Evolutionary conservation across 1,139 yeast species (phyloP).

Genomic region (Trichomonascaceae sp.): DNA sequence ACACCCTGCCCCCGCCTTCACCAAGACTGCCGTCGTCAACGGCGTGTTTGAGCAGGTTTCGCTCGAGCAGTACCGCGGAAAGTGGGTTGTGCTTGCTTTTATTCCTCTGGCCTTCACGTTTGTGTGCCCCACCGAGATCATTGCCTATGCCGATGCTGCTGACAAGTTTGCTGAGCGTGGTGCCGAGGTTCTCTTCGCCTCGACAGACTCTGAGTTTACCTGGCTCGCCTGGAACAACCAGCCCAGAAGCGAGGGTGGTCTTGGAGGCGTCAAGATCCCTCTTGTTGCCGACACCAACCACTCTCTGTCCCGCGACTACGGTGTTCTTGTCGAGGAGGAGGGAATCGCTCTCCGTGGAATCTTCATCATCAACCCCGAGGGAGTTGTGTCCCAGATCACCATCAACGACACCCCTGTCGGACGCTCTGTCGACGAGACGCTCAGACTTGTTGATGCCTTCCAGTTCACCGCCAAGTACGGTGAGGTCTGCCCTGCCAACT

Average conservation of each 20-base stretch:
- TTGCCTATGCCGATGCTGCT: constrained; percentile 94
- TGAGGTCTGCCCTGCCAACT: constrained; percentile 98
- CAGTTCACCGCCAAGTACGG: constrained; percentile 97
- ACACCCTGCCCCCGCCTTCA: constrained; percentile 93
- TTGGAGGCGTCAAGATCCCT: constrained; percentile 90
- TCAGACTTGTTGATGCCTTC: constrained; percentile 97
- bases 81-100: constrained; percentile 94
- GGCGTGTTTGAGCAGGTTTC: constrained; percentile 92
- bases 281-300: constrained; percentile 95
- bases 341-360: constrained; percentile 97
- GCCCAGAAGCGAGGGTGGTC: constrained; percentile 95
- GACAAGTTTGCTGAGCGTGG: constrained; percentile 80
- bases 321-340: constrained; percentile 89
- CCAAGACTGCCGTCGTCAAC: constrained; percentile 91
- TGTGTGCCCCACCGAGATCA: constrained; percentile 97
- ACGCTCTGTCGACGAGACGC: constrained; percentile 94
- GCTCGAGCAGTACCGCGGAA: constrained; percentile 90
- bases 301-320: constrained; percentile 86
- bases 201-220: constrained; percentile 96
- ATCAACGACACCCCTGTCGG: constrained; percentile 98
- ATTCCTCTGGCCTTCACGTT: constrained; percentile 98
- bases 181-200: constrained; percentile 84
- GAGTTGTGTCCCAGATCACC: constrained; percentile 87
- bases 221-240: constrained; percentile 96
- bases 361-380: constrained; percentile 94